These are phyloP conservation scores for Sarocladium oryzae DNA, from an alignment of 2,329 filamentous ascomycete species.

Conservation along the genomic window DNA sequence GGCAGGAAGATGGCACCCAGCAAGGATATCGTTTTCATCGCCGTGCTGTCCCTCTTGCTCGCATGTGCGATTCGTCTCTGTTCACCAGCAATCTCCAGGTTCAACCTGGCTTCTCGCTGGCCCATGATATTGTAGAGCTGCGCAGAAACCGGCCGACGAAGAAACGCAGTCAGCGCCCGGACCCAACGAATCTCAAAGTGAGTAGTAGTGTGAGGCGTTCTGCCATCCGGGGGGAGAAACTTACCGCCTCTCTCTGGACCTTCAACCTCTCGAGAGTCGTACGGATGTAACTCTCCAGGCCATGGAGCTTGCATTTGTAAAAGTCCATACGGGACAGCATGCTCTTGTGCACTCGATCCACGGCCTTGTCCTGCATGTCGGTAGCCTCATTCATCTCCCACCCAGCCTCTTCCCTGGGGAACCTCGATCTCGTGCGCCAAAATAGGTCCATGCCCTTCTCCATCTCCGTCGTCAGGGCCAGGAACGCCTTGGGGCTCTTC, in stretches of 20 bases:
- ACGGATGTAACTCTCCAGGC: conserved; percentile 56
- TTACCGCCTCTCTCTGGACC: conserved; percentile 54
- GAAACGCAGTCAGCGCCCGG: too few species aligned
- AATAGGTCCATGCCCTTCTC: conserved; percentile 41
- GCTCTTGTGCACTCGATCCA: conserved; percentile 43
- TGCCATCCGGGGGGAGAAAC: too few species aligned
- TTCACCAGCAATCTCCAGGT: conserved; percentile 55
- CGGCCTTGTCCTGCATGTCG: conserved; percentile 14
- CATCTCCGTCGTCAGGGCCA: conserved; percentile 45
- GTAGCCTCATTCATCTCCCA: not conserved
- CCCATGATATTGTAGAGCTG: conserved; percentile 62
- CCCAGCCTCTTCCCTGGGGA: conserved; percentile 13
- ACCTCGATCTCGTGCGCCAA: conserved; percentile 16
- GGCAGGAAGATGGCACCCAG: conserved; percentile 58
- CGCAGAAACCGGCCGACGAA: not conserved
- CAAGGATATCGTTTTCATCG: conserved; percentile 60
- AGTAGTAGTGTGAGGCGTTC: too few species aligned
- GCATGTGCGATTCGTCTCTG: conserved; percentile 53
- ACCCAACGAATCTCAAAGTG: too few species aligned
- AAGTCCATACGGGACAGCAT: conserved; percentile 52
- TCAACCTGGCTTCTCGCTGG: conserved; percentile 57
- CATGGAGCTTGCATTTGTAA: conserved; percentile 53
- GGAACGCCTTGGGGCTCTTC: conserved; percentile 57
- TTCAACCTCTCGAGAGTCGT: conserved; percentile 55
- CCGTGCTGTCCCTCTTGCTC: conserved; percentile 54